These are phyloP conservation scores for Boletus reticulatus DNA, from an alignment of 768 basidiomycete species.

Conservation along the genomic window DNA sequence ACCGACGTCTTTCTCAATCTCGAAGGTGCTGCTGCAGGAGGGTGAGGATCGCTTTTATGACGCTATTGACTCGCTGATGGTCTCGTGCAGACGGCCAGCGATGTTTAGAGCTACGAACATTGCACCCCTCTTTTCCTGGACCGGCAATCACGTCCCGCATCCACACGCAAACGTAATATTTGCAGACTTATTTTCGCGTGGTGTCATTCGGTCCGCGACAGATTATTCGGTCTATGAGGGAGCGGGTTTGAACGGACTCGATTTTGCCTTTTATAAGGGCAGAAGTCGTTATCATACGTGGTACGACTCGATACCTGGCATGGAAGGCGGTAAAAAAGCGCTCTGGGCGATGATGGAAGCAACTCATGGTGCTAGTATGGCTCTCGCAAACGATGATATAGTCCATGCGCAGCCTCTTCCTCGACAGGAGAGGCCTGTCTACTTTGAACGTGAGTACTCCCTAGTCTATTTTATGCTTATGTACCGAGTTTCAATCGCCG, in stretches of 20 bases:
- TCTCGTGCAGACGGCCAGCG: constrained; percentile 56
- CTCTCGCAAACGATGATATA: constrained; percentile 48
- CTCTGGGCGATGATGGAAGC: constrained; percentile 83
- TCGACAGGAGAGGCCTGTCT: constrained; percentile 42
- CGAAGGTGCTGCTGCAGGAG: constrained; percentile 78
- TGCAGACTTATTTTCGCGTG: constrained; percentile 65
- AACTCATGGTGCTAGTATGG: constrained; percentile 50
- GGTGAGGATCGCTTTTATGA: constrained; percentile 40
- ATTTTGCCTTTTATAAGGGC: constrained; percentile 76
- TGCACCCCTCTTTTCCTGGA: constrained; percentile 54
- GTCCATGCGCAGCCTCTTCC: constrained; percentile 24
- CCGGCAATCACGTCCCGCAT: constrained; percentile 44
- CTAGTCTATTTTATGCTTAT: neutral
- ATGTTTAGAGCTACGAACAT: constrained; percentile 72
- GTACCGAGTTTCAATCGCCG: neutral
- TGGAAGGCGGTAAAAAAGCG: constrained; percentile 49
- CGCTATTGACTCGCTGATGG: neutral
- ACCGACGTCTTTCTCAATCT: constrained; percentile 73
- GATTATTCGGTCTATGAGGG: constrained; percentile 70
- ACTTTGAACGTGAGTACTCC: constrained; percentile 65
- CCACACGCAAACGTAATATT: constrained; percentile 73
- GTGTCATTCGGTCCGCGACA: constrained; percentile 65
- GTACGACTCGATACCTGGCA: constrained; percentile 64
- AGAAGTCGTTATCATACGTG: constrained; percentile 77
- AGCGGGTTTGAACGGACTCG: constrained; percentile 63